Evolutionary conservation across 257 asterid species (phyloP), one percentile per base, ranked within the genome.

Genomic region (Verbena officinalis): DNA sequence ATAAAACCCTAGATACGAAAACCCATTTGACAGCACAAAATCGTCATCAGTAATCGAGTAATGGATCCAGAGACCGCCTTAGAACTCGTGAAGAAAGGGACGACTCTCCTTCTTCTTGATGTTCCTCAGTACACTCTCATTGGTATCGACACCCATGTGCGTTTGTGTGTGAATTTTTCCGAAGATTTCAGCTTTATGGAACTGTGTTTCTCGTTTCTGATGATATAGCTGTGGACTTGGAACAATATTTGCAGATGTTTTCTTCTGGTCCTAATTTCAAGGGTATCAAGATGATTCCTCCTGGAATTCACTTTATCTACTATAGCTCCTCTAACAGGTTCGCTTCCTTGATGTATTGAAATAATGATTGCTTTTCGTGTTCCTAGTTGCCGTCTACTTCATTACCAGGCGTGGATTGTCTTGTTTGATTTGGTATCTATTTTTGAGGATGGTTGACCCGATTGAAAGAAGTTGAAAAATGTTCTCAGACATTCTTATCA

Each of bases 281-380:
- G 79, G 99, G 99, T 39, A 77, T 93, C 68, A 90, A 93, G 74
- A 90, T 93, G 97, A 84, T 93, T 76, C 99, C 95, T 51, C 95
- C 96, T 16, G 99, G 96, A 27, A 71, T 86, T 64, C 99, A 93
- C 77, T 93, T 84, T 48, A 55, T 93, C 55, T 90, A 83, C 68
- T 90, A 86, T 57, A 81, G 95, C 78, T 77, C 95, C 15, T 69
- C 95, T 20, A 86, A 79, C 81, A 83, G 93, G 98, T 87, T 30
- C 15, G 73, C 46, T 62, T 67, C 36, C 48, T 51, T 57, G 14
- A 36, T 21, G 13, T 43, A 13, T 51, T 13, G 24, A 12, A 30
- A 52, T 22, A 54, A 55, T 58, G 52, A 2, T 16, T 24, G 33
- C 19, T 20, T 59, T 56, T 23, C 38, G 3, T 40, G 44, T 7